Conservation (phyloP, 2,329 filamentous ascomycete species). For the Emydomyces testavorans region DNA sequence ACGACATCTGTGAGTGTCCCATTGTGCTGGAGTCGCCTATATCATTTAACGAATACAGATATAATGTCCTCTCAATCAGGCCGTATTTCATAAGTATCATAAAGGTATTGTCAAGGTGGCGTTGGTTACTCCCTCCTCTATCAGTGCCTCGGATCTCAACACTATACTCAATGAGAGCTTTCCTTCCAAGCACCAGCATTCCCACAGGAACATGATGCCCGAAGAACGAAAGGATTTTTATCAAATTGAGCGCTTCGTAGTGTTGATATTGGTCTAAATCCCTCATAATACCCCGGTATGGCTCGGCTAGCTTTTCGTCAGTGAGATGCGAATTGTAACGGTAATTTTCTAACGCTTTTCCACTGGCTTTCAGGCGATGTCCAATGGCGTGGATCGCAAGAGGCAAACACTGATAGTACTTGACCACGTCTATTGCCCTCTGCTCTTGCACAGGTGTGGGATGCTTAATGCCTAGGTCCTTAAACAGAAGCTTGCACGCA, state of each 20-base stretch:
- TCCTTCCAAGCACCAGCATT: conserved; percentile 47
- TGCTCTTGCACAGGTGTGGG: conserved; percentile 45
- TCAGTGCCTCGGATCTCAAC: conserved; percentile 23
- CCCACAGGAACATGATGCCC: conserved; percentile 55
- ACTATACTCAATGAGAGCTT: conserved; percentile 20
- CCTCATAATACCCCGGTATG: conserved; percentile 39
- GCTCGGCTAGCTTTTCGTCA: conserved; percentile 44
- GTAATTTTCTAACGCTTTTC: conserved; percentile 51
- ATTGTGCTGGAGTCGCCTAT: conserved; percentile 10
- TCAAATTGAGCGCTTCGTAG: conserved; percentile 50
- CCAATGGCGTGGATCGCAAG: conserved; percentile 58
- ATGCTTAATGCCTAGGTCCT: conserved; percentile 49
- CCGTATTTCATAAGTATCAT: conserved; percentile 37
- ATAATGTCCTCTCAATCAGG: conserved; percentile 33
- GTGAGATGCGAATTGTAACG: conserved; percentile 45
- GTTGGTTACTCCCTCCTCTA: conserved; percentile 19
- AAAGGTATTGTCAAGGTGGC: conserved; percentile 38
- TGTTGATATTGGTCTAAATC: conserved; percentile 34
- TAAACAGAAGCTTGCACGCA: conserved; percentile 49
- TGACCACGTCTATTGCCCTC: conserved; percentile 51
- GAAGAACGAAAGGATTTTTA: conserved; percentile 54
- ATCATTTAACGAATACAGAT: conserved; percentile 22
- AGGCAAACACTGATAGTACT: conserved; percentile 53
- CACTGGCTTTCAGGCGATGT: conserved; percentile 48
- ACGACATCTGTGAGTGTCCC: conserved; percentile 2